Evolutionary conservation across 805 yeast species (phyloP), one percentile per base, ranked within the genome.

Genomic region (Candida wancherniae): DNA sequence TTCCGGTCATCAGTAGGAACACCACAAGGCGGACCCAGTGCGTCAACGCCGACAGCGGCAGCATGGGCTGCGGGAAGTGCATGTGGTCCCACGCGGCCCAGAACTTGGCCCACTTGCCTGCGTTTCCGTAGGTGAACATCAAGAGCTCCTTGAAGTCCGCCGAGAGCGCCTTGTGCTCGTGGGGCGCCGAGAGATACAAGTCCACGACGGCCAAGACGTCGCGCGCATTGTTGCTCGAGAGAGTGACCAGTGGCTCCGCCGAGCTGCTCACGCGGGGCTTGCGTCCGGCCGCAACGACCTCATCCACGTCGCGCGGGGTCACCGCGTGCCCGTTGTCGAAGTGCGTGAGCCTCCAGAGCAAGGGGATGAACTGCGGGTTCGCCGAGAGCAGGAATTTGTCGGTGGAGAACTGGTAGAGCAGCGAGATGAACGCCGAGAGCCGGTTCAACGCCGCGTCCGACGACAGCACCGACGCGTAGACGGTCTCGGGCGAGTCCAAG

Each of bases 1-100:
- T 51, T 28, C 48, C 41, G 9, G 58, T 42, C 22, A 51, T 34
- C 1, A 61, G 53, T 15, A 65, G 48, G 36, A 52, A 65, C 5
- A 58, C 59, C 6, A 47, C 44, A 6, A 65, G 47, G 18, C 63
- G 46, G 8, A 61, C 58, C 67, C 67, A 64, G 16, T 39, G 21
- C 22, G 34, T 22, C 17, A 40, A 26, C 9, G 38, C 40, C 8
- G 19, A 36, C 3, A 23, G 31, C 9, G 42, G 29, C n/a, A 24
- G 28, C 6, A 24, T 27, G 4, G 27, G 16, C 7, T 22, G 9
- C 3, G 31, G 34, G 19, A 44, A 40, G 13, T 24, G 29, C 15
- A 33, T 25, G 10, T 12, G n/a, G 11, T 63, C 52, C 70, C 70
- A 65, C 27, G 57, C 49, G 7, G 36, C 33, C 71, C 71, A 65